Evolutionary conservation across 2,329 filamentous ascomycete genomes (phyloP).

Genomic region (Colletotrichum tropicicola): DNA sequence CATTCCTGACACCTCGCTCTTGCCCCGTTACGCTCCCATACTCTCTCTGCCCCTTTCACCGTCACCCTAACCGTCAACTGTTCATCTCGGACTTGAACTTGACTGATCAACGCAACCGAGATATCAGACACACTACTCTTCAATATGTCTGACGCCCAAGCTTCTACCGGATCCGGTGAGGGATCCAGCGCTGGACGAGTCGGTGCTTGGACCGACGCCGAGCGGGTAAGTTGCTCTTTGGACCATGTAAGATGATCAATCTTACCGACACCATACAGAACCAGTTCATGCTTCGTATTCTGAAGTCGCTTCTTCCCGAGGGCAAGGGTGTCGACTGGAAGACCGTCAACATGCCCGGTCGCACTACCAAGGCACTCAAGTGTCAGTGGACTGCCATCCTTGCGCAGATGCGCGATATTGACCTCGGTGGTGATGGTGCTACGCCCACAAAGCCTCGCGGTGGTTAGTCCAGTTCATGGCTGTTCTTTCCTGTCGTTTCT

Average conservation of each 20-base stretch:
- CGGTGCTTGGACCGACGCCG: constrained; percentile 46
- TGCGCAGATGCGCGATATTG: constrained; percentile 46
- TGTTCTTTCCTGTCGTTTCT: background rate
- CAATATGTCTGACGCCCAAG: constrained; percentile 37
- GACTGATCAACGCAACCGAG: background rate
- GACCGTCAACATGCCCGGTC: constrained; percentile 44
- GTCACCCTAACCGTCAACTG: too few species aligned
- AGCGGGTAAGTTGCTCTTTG: constrained; percentile 38
- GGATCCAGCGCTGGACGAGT: background rate
- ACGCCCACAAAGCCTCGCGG: constrained; percentile 16
- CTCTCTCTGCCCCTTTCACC: too few species aligned
- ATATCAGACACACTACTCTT: background rate
- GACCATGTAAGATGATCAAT: background rate
- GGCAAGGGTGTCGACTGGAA: constrained; percentile 45
- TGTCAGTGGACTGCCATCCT: constrained; percentile 47
- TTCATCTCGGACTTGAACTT: background rate
- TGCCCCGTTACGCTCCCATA: too few species aligned
- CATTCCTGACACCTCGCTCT: too few species aligned
- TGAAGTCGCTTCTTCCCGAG: constrained; percentile 36
- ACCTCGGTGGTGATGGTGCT: constrained; percentile 30
- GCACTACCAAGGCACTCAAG: constrained; percentile 47
- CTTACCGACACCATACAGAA: constrained; percentile 33
- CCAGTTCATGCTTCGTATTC: constrained; percentile 46
- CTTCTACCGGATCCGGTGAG: constrained; percentile 32
- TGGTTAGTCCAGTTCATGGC: background rate